Evolutionary conservation across 805 yeast genomes (phyloP).

Genomic region (Clavispora asparagi): DNA sequence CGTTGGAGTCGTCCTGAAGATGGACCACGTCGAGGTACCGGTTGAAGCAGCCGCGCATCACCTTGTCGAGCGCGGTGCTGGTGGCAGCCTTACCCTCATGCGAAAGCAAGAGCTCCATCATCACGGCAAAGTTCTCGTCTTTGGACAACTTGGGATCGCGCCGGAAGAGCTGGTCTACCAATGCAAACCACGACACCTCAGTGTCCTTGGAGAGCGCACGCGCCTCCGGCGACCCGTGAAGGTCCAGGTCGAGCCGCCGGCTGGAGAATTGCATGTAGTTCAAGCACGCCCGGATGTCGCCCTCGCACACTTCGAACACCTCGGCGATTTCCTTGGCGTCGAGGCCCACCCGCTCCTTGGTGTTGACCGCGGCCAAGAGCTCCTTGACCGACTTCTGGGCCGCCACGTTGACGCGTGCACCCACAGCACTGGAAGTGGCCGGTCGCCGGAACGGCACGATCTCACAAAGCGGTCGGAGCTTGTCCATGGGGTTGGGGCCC

Average conservation of each 20-base stretch:
- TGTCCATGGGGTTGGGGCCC: slow-evolving; percentile 58
- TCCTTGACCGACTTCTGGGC: slow-evolving; percentile 35
- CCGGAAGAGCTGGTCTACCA: slow-evolving; percentile 58
- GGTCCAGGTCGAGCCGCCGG: slow-evolving; percentile 11
- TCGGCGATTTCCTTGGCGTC: slow-evolving; percentile 53
- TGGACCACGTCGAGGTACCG: slow-evolving; percentile 56
- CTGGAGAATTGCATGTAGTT: slow-evolving; percentile 70
- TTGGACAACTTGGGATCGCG: slow-evolving; percentile 43
- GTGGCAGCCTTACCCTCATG: slow-evolving; percentile 33
- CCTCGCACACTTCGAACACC: slow-evolving; percentile 65
- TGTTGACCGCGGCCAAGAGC: slow-evolving; percentile 43
- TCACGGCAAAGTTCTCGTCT: slow-evolving; percentile 42
- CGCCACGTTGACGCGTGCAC: slow-evolving; percentile 20
- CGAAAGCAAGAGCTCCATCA: slow-evolving; percentile 42
- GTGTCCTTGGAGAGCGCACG: slow-evolving; percentile 46
- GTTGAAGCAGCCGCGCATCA: slow-evolving; percentile 68
- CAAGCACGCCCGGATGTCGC: slow-evolving; percentile 81
- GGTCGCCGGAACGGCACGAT: slow-evolving; percentile 63
- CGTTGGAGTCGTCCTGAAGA: slow-evolving; percentile 54
- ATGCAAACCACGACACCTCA: slow-evolving; percentile 59
- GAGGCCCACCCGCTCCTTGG: slow-evolving; percentile 46
- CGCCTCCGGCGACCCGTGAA: slow-evolving; percentile 1
- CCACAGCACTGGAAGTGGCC: slow-evolving; percentile 31
- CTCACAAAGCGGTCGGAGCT: slow-evolving; percentile 69
- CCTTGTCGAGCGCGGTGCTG: slow-evolving; percentile 53